Evolutionary conservation across 2,329 filamentous ascomycete species (phyloP).

Genomic region (Trichoderma polysporum): DNA sequence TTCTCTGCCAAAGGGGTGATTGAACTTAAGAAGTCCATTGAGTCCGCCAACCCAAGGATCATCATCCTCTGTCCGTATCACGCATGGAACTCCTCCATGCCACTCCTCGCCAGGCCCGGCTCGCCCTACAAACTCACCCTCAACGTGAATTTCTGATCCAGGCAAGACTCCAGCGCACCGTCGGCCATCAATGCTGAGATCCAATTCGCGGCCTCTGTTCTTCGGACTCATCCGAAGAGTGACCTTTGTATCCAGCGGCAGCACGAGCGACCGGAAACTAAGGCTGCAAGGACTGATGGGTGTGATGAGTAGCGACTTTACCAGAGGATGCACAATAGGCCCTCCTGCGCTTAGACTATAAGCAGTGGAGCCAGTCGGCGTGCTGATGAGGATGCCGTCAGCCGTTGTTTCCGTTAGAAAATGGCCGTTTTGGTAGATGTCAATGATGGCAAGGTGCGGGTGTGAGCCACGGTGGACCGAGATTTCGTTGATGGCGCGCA

Average conservation of each 20-base stretch:
- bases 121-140: constrained; percentile 72
- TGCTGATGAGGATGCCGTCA: constrained; percentile 91
- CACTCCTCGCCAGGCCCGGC: constrained; percentile 46
- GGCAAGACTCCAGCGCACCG: constrained; percentile 65
- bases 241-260: constrained; percentile 83
- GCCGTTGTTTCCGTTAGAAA: constrained; percentile 93
- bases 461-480: constrained; percentile 88
- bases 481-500: constrained; percentile 89
- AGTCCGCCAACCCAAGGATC: constrained; percentile 96
- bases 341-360: constrained; percentile 93
- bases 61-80: constrained; percentile 74
- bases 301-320: constrained; percentile 83
- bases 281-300: constrained; percentile 92
- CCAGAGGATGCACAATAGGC: constrained; percentile 89
- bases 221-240: constrained; percentile 78
- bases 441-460: constrained; percentile 87
- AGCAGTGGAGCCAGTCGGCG: constrained; percentile 91
- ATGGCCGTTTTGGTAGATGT: constrained; percentile 84
- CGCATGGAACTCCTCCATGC: constrained; percentile 85
- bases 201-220: constrained; percentile 72
- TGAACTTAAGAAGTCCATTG: constrained; percentile 93
- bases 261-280: constrained; percentile 85
- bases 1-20: constrained; percentile 80
- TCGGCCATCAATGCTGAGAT: constrained; percentile 77
- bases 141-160: constrained; percentile 85